Conservation (phyloP, 2,329 filamentous ascomycete species). For the Xylariaceae sp. region DNA sequence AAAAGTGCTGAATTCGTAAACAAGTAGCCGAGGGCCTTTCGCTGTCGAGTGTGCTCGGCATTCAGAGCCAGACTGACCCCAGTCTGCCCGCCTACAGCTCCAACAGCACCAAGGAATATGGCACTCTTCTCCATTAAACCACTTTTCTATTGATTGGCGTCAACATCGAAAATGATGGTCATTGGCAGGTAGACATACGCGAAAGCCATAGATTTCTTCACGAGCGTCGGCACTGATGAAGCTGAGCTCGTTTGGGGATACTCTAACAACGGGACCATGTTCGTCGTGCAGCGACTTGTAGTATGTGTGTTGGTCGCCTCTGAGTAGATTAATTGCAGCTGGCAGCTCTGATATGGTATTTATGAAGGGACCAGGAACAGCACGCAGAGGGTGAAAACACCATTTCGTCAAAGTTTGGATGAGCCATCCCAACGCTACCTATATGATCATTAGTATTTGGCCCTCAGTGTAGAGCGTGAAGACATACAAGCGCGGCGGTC, state of each 20-base stretch:
- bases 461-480: no score
- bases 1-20: constrained; percentile 25
- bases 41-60: constrained; percentile 24
- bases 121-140: constrained; percentile 28
- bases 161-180: background rate
- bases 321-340: constrained; percentile 17
- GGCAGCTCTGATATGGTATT: constrained; percentile 24
- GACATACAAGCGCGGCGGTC: no score
- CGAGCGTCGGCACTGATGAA: constrained; percentile 26
- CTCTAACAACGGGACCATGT: constrained; percentile 26
- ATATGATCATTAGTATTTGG: background rate
- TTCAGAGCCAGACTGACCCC: constrained; percentile 17
- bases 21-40: constrained; percentile 22
- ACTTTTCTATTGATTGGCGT: constrained; percentile 7
- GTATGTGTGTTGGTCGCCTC: constrained; percentile 23
- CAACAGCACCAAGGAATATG: constrained; percentile 22
- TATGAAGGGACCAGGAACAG: constrained; percentile 23
- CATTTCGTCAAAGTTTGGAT: constrained; percentile 9
- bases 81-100: constrained; percentile 13
- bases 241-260: constrained; percentile 27
- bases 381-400: constrained; percentile 22
- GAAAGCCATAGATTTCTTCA: constrained; percentile 28
- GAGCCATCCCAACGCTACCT: constrained; percentile 1
- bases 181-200: background rate
- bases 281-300: constrained; percentile 24